These are phyloP conservation scores for Colletotrichum horii DNA, from an alignment of 2,329 filamentous ascomycete species.

Conservation along the genomic window DNA sequence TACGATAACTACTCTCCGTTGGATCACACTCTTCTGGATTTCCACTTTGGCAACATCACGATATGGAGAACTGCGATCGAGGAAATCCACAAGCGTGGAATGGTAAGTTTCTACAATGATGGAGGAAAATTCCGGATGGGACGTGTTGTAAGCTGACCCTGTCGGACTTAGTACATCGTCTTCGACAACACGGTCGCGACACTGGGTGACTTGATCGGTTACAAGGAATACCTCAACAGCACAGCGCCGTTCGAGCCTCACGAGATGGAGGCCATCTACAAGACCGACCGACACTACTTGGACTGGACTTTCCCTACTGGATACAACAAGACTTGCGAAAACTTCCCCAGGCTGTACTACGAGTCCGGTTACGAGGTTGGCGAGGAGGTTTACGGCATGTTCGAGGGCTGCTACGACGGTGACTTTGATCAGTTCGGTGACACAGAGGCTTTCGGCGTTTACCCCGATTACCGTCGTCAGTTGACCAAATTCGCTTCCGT, in stretches of 20 bases:
- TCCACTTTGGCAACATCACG: constrained; percentile 64
- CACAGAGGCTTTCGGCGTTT: constrained; percentile 67
- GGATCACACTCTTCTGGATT: constrained; percentile 68
- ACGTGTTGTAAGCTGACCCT: constrained; percentile 55
- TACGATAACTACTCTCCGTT: constrained; percentile 63
- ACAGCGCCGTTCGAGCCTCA: constrained; percentile 59
- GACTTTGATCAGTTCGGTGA: constrained; percentile 71
- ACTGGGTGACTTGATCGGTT: constrained; percentile 67
- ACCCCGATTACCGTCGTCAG: constrained; percentile 67
- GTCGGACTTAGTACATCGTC: constrained; percentile 67
- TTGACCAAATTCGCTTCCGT: constrained; percentile 71
- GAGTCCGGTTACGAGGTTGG: constrained; percentile 58
- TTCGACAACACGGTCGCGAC: constrained; percentile 71
- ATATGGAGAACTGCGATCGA: constrained; percentile 62
- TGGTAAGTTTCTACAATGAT: constrained; percentile 50
- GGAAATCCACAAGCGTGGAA: constrained; percentile 64
- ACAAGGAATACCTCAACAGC: constrained; percentile 63
- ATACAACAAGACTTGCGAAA: constrained; percentile 54
- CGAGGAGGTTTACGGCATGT: constrained; percentile 47
- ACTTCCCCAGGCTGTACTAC: constrained; percentile 67
- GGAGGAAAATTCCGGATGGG: neutral
- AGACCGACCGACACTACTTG: constrained; percentile 56
- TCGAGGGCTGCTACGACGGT: constrained; percentile 64
- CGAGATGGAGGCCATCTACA: constrained; percentile 65
- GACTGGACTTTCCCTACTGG: constrained; percentile 62